phyloP scores from a whole-genome alignment of 139 green algal genomes.

The Monoraphidium neglectum region DNA sequence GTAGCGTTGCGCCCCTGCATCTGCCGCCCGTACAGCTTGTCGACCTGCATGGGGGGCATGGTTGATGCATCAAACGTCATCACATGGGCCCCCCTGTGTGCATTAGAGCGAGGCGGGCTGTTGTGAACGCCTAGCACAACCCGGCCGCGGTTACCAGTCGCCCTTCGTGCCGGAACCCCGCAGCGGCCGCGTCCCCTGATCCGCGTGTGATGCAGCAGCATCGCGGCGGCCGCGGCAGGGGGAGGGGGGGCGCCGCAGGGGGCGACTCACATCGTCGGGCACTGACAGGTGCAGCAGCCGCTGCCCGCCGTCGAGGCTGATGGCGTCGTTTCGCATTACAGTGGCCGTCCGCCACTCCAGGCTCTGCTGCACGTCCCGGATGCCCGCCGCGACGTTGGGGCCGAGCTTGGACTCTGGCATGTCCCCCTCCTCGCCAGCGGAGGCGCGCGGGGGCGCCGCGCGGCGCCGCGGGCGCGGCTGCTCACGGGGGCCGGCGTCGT shows the following conservation, averaged over 20 bases:
- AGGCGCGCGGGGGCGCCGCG: too few species aligned
- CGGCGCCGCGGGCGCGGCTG: too few species aligned
- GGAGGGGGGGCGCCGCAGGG: too few species aligned
- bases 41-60: slow-evolving; percentile 35
- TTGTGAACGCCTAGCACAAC: too few species aligned
- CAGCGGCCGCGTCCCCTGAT: too few species aligned
- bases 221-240: too few species aligned
- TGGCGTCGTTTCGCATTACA: slow-evolving; percentile 38
- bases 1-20: slow-evolving; percentile 55
- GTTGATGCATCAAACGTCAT: background rate
- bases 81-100: too few species aligned
- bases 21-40: slow-evolving; percentile 67
- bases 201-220: too few species aligned
- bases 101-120: too few species aligned
- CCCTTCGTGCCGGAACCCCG: too few species aligned
- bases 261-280: slow-evolving; percentile 44
- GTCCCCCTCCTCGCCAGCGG: slow-evolving; percentile 12
- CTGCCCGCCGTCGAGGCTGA: slow-evolving; percentile 41
- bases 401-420: slow-evolving; percentile 43
- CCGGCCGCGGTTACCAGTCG: too few species aligned
- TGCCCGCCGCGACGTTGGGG: slow-evolving; percentile 34
- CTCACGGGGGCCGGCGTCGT: too few species aligned
- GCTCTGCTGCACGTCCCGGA: slow-evolving; percentile 29
- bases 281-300: slow-evolving; percentile 39
- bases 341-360: slow-evolving; percentile 38